Evolutionary conservation across 768 basidiomycete genomes (phyloP).

Genomic region (Boletus rufocinnamomeus): DNA sequence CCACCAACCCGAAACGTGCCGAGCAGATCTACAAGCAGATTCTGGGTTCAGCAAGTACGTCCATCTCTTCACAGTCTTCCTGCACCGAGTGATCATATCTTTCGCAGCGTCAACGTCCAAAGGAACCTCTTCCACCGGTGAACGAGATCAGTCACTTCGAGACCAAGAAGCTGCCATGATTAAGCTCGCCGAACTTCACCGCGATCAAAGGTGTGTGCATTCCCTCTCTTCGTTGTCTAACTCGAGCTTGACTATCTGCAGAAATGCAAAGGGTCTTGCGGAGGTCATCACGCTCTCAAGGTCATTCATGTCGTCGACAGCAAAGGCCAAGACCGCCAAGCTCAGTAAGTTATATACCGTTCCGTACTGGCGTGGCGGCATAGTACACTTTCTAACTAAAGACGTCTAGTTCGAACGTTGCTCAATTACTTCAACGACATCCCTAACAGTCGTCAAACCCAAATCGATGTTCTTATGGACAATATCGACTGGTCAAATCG

Average conservation of each 20-base stretch:
- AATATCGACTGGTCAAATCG: conserved; percentile 90
- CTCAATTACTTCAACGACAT: conserved; percentile 87
- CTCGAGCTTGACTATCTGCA: conserved; percentile 33
- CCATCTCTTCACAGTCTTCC: neutral
- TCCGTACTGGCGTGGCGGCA: neutral
- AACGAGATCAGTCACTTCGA: conserved; percentile 59
- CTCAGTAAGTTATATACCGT: conserved; percentile 55
- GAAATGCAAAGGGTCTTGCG: conserved; percentile 83
- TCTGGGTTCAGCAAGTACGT: conserved; percentile 43
- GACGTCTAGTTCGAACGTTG: conserved; percentile 77
- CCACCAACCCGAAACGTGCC: conserved; percentile 57
- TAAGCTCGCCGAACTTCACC: conserved; percentile 83
- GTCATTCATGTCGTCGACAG: conserved; percentile 88
- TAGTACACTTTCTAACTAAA: neutral
- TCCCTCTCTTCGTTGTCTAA: neutral
- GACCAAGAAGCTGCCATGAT: conserved; percentile 86
- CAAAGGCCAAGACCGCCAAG: conserved; percentile 97
- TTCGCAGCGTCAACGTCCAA: conserved; percentile 36
- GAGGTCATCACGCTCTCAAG: conserved; percentile 83
- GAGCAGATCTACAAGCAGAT: conserved; percentile 78
- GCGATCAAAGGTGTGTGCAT: conserved; percentile 72
- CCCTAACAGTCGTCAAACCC: conserved; percentile 69
- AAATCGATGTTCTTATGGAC: conserved; percentile 84
- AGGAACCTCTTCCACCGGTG: conserved; percentile 36
- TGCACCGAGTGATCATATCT: neutral